These are phyloP conservation scores for Leccinum aurantiacum DNA, from an alignment of 768 basidiomycete species.

Conservation along the genomic window DNA sequence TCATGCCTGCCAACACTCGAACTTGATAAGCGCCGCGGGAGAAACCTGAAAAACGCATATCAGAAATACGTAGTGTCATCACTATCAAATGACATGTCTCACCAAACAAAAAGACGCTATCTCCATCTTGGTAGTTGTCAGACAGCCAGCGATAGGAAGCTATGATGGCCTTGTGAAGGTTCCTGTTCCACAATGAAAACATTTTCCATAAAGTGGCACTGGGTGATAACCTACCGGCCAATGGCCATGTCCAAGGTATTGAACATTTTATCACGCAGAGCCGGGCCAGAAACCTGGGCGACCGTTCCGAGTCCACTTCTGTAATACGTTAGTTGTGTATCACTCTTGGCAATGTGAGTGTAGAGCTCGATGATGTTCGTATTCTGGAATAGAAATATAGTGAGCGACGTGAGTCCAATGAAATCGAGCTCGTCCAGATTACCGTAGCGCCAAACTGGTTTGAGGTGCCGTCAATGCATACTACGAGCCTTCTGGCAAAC, in stretches of 20 bases:
- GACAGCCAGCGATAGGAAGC: slow-evolving; percentile 43
- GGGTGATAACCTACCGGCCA: slow-evolving; percentile 33
- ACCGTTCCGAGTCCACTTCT: slow-evolving; percentile 42
- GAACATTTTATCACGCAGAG: slow-evolving; percentile 20
- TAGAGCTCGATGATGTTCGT: slow-evolving; percentile 44
- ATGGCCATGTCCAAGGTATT: slow-evolving; percentile 35
- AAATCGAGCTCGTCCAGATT: neutral
- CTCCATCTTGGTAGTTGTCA: slow-evolving; percentile 38
- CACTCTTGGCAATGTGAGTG: slow-evolving; percentile 34
- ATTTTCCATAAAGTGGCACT: neutral
- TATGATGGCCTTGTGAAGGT: slow-evolving; percentile 36
- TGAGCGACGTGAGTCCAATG: neutral
- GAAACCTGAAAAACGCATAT: slow-evolving; percentile 35
- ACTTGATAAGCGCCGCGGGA: slow-evolving; percentile 51
- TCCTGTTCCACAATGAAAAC: slow-evolving; percentile 25
- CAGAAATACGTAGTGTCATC: neutral
- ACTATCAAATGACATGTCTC: neutral
- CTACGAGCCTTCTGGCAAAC: slow-evolving; percentile 22
- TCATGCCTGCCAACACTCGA: slow-evolving; percentile 44
- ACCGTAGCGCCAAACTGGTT: slow-evolving; percentile 40
- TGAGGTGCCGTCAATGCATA: slow-evolving; percentile 43
- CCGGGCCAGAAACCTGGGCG: slow-evolving; percentile 25
- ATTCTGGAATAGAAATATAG: slow-evolving; percentile 24
- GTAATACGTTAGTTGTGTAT: slow-evolving; percentile 40
- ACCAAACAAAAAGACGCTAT: slow-evolving; percentile 45